Evolutionary conservation across 441 rosid species (phyloP), one percentile per base, ranked within the genome.

Genomic region (Aleurites moluccanus): DNA sequence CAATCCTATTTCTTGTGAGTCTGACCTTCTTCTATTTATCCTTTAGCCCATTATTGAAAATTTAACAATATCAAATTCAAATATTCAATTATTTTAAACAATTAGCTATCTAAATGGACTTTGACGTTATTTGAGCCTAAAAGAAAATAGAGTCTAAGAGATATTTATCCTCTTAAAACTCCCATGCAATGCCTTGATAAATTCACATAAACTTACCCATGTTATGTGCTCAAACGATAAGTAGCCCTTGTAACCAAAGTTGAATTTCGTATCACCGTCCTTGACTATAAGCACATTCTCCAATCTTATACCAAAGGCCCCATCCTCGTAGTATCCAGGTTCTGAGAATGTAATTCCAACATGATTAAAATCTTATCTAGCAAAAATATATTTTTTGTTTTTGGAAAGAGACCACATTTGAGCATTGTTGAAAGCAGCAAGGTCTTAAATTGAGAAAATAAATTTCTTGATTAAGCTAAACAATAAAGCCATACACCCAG

Each of bases 261-360:
- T 93, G 80, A 90, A 96, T 60, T 88, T 74, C 0, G 98, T 91
- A 33, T 83, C 84, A 45, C 89, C 96, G 45, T 92, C 89, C 21
- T 83, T 88, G 62, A 92, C 86, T 57, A 93, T 79, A 69, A 93
- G 93, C 67, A 96, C 98, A 80, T 96, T 96, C 89, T 96, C 99
- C 87, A 96, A 76, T 80, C 99, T 83, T 71, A 93, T 85, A 66
- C 99, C 99, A 73, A 96, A 96, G 84, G 77, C 90, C 66, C 97
- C 99, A 78, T 92, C 98, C 81, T 93, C 99, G 59, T 96, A 96
- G 86, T 93, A 96, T 73, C 99, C 99, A 63, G 99, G 98, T 80
- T 96, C 99, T 92, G 91, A 75, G 71, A 70, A 74, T 59, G 67
- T 44, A 76, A 69, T 25, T 59, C 23, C 64, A 70, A 47, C 15